A percentile compares a stretch with the other conserved stretches of the same genome.
Conservation (phyloP, 768 basidiomycete genomes). For the Boletus eberwhitei region DNA sequence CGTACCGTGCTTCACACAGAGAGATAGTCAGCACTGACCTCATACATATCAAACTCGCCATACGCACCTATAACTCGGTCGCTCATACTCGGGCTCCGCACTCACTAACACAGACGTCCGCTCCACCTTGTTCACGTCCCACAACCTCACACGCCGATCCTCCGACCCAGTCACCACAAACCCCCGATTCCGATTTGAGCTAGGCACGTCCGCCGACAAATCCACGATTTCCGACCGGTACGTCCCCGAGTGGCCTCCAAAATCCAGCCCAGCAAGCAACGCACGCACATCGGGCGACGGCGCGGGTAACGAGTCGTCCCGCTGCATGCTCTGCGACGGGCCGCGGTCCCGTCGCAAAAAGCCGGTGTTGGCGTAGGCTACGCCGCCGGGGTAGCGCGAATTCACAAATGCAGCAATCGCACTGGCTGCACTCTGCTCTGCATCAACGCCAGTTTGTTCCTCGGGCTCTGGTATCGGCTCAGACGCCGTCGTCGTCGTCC, state of each 20-base stretch:
- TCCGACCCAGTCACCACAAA: constrained; percentile 89
- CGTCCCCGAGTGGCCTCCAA: constrained; percentile 62
- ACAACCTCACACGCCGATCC: constrained; percentile 81
- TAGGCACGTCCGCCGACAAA: constrained; percentile 36
- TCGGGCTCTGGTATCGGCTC: constrained; percentile 54
- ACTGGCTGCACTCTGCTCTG: constrained; percentile 60
- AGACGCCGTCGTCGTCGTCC: constrained; percentile 41
- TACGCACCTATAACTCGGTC: constrained; percentile 70
- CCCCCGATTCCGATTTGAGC: constrained; percentile 49
- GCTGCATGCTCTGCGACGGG: constrained; percentile 33
- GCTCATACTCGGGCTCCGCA: constrained; percentile 68
- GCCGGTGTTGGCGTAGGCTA: constrained; percentile 21
- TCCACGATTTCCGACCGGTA: constrained; percentile 52
- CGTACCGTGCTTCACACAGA: constrained; percentile 27
- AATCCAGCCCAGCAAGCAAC: constrained; percentile 69
- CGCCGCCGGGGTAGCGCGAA: constrained; percentile 47
- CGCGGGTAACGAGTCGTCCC: constrained; percentile 36
- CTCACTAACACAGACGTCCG: constrained; percentile 80
- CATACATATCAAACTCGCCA: not conserved
- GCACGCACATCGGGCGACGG: constrained; percentile 69
- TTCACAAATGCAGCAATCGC: constrained; percentile 83
- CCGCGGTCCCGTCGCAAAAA: constrained; percentile 27
- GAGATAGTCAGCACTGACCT: constrained; percentile 1
- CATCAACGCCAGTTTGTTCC: constrained; percentile 49
- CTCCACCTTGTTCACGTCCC: constrained; percentile 77